Conservation (phyloP, 2,329 filamentous ascomycete genomes). For the Metarhizium guizhouense region DNA sequence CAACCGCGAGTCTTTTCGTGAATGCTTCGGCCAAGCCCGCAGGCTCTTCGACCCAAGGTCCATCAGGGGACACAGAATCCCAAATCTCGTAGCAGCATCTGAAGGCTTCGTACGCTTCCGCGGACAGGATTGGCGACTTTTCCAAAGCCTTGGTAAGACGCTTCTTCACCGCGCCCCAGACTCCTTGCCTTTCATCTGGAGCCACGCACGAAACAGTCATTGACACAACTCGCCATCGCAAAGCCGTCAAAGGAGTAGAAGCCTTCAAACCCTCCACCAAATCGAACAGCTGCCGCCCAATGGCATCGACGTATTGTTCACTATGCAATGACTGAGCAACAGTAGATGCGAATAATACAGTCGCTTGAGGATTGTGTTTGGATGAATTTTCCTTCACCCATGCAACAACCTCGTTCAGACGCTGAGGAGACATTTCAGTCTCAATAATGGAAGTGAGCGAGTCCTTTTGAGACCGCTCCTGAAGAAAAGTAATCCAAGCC, state of each 20-base stretch:
- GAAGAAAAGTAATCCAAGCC: conserved; percentile 24
- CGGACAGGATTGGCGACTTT: conserved; percentile 21
- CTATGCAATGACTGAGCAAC: conserved; percentile 32
- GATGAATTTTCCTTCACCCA: conserved; percentile 30
- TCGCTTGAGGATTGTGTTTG: conserved; percentile 19
- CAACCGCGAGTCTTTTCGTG: conserved; percentile 21
- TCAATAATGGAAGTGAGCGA: conserved; percentile 24
- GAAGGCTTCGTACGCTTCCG: conserved; percentile 31
- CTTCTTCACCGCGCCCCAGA: conserved; percentile 26
- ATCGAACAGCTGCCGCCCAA: conserved; percentile 29
- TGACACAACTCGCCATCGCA: conserved; percentile 33
- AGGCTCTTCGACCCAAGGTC: conserved; percentile 17
- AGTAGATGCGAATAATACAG: conserved; percentile 33
- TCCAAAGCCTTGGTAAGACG: conserved; percentile 23
- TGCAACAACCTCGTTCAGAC: conserved; percentile 33
- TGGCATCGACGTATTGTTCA: conserved; percentile 33
- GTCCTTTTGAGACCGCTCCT: conserved; percentile 9
- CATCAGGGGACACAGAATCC: conserved; percentile 29
- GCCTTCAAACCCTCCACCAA: conserved; percentile 21
- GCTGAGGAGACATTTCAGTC: conserved; percentile 33
- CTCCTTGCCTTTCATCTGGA: conserved; percentile 17
- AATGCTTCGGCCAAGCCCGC: conserved; percentile 24
- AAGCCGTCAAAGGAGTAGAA: conserved; percentile 20
- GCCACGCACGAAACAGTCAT: conserved; percentile 25
- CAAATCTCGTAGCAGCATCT: conserved; percentile 30